A percentile compares a stretch with the other conserved stretches of the same genome.
Evolutionary conservation across 805 yeast species (phyloP).

Genomic region (Groenewaldozyma tartarivorans): DNA sequence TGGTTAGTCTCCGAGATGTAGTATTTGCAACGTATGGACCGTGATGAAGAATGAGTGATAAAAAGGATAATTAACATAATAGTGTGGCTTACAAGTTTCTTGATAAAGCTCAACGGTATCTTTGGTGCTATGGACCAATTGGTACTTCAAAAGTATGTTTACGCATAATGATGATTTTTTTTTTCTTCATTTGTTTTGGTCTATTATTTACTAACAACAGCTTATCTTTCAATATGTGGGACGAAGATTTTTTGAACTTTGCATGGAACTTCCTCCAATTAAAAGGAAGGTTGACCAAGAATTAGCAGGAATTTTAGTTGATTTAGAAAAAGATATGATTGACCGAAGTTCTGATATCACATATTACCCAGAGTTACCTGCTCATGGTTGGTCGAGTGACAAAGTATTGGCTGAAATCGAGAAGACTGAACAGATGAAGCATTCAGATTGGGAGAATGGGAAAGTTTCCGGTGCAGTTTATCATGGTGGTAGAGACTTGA

Average conservation of each 20-base stretch:
- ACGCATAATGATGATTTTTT: neutral
- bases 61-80: neutral
- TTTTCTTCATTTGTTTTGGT: neutral
- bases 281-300: conserved; percentile 52
- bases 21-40: neutral
- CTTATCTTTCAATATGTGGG: neutral
- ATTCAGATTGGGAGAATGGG: conserved; percentile 77
- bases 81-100: conserved; percentile 1
- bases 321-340: conserved; percentile 51
- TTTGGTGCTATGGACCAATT: conserved; percentile 21
- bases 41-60: no score
- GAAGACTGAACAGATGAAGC: conserved; percentile 35
- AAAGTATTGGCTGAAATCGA: conserved; percentile 45
- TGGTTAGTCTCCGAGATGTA: conserved; percentile 2
- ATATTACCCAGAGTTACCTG: conserved; percentile 40
- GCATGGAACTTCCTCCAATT: conserved; percentile 41
- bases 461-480: conserved; percentile 91
- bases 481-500: conserved; percentile 82
- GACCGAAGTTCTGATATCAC: conserved; percentile 35
- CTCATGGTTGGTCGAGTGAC: conserved; percentile 41
- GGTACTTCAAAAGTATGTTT: conserved; percentile 12
- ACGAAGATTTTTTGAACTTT: conserved; percentile 13
- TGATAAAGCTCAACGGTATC: conserved; percentile 8
- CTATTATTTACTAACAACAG: no score
- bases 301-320: conserved; percentile 36